phyloP scores from a whole-genome alignment of 345 rosid genomes.

The Eucalyptus guilfoylei region DNA sequence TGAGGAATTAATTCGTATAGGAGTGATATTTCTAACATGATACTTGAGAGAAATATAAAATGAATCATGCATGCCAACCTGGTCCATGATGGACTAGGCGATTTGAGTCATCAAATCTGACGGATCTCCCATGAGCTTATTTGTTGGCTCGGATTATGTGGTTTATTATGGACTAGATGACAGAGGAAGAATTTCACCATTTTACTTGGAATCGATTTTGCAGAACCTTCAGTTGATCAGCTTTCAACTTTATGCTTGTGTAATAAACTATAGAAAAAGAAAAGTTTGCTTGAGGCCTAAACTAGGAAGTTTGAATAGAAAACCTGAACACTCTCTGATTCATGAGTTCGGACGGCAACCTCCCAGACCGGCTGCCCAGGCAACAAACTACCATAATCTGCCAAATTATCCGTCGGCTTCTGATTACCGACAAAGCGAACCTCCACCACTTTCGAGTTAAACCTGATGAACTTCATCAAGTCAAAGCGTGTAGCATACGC shows the following conservation, averaged over 20 bases:
- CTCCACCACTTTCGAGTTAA: conserved; percentile 60
- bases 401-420: background rate
- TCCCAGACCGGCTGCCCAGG: conserved; percentile 73
- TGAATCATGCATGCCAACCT: background rate
- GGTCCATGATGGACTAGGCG: background rate
- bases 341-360: conserved; percentile 29
- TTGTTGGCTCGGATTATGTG: background rate
- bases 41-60: background rate
- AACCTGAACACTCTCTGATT: conserved; percentile 54
- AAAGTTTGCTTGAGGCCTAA: background rate
- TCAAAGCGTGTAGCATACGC: conserved; percentile 65
- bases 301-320: background rate
- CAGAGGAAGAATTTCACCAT: background rate
- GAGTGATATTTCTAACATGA: background rate
- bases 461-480: conserved; percentile 41
- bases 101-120: background rate
- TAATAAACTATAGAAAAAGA: background rate
- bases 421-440: conserved; percentile 32
- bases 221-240: background rate
- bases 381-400: conserved; percentile 21
- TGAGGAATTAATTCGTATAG: background rate
- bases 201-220: background rate
- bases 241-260: background rate
- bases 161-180: background rate
- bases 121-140: background rate